These are phyloP conservation scores for Silene conica DNA, from an alignment of 148 eudicot genomes.

Conservation along the genomic window DNA sequence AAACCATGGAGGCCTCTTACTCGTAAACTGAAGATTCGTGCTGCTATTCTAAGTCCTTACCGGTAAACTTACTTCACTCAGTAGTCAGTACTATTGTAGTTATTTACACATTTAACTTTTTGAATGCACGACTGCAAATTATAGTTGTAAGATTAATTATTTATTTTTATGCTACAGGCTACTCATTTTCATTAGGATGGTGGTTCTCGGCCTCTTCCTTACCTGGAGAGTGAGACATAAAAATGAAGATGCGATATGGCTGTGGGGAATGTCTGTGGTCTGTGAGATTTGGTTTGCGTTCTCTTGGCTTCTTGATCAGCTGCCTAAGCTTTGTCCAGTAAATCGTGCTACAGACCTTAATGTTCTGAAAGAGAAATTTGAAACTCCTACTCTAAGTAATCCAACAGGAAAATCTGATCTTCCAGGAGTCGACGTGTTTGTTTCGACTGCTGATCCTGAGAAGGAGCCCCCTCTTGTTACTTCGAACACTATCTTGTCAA, in stretches of 20 bases:
- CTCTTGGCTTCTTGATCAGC: conserved; percentile 90
- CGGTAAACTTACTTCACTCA: conserved; percentile 35
- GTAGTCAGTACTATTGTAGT: neutral
- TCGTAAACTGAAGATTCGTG: conserved; percentile 74
- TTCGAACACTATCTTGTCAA: conserved; percentile 82
- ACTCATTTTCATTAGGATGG: conserved; percentile 56
- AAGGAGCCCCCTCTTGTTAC: conserved; percentile 98
- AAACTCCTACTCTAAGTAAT: conserved; percentile 57
- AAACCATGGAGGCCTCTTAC: conserved; percentile 96
- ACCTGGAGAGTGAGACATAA: conserved; percentile 71
- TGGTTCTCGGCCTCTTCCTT: conserved; percentile 69
- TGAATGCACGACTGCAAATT: neutral
- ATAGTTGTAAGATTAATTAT: conserved; percentile 6
- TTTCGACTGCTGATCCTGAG: conserved; percentile 95
- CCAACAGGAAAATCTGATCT: conserved; percentile 93
- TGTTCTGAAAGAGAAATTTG: conserved; percentile 83
- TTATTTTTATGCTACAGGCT: conserved; percentile 44
- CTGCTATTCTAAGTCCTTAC: conserved; percentile 83
- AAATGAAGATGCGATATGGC: conserved; percentile 86
- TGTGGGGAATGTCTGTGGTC: conserved; percentile 94
- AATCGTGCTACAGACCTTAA: conserved; percentile 89
- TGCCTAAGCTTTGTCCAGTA: conserved; percentile 84
- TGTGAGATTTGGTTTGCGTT: conserved; percentile 96
- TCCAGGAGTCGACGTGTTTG: conserved; percentile 83
- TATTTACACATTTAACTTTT: neutral